phyloP scores from a whole-genome alignment of 805 yeast species.

The Candida sanyiensis region DNA sequence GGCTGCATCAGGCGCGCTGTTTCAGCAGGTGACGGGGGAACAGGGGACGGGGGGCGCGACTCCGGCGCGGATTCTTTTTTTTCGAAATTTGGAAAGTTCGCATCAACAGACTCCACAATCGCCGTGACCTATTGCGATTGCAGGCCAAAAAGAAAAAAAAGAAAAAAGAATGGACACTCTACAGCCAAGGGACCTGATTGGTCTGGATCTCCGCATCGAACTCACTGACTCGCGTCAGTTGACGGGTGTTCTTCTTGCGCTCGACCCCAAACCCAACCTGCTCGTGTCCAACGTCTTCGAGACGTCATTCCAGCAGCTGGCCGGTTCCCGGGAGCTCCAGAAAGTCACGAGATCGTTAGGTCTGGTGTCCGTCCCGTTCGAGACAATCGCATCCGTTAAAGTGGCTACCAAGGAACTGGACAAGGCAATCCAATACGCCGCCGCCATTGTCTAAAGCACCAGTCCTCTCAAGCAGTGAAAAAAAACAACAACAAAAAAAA shows the following conservation, averaged over 20 bases:
- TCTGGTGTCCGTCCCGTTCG: constrained; percentile 22
- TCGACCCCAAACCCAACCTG: constrained; percentile 25
- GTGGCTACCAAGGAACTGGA: constrained; percentile 16
- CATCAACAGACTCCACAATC: background rate
- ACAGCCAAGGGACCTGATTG: constrained; percentile 18
- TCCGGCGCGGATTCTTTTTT: too few species aligned
- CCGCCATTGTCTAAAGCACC: constrained; percentile 14
- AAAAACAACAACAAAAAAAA: background rate
- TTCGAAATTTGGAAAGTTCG: too few species aligned
- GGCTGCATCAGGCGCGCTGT: too few species aligned
- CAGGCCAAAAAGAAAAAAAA: background rate
- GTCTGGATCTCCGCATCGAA: constrained; percentile 13
- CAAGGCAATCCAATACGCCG: constrained; percentile 15
- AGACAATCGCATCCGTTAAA: constrained; percentile 14
- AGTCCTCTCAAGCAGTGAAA: background rate
- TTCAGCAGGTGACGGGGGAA: too few species aligned
- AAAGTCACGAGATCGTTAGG: constrained; percentile 15
- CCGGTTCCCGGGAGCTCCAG: constrained; percentile 5
- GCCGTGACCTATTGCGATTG: background rate
- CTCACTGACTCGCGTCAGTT: constrained; percentile 18
- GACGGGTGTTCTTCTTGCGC: constrained; percentile 20
- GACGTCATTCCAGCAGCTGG: background rate
- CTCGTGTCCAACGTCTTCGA: constrained; percentile 21
- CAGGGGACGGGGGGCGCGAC: too few species aligned
- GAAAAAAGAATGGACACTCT: constrained; percentile 1